Base-by-base conservation (phyloP, 352 stramenopile genomes). In the Phytophthora europaea region DNA sequence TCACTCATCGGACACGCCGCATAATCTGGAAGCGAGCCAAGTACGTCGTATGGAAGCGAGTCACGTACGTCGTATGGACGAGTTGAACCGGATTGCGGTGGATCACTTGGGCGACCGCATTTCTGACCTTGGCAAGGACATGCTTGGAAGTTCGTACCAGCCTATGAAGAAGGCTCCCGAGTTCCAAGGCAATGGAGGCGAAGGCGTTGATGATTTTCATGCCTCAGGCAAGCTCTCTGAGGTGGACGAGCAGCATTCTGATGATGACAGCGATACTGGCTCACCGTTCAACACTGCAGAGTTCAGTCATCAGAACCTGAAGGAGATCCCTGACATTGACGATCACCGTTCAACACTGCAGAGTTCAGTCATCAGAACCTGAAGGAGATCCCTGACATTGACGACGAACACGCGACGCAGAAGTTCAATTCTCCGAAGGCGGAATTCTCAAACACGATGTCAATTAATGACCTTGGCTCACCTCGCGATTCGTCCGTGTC, bases 1-100 rank as follows among this genome's bases (percentile, higher is more conserved):
- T 66, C 23, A 50, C 15, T 83, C 78, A 13, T 80, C 78, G 0
- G 63, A 74, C 38, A 82, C 85, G 80, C 82, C 86, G 80, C 55
- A 73, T 22, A 69, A 83, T 65, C 75, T 87, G 12, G 78, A 88
- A 61, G 72, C 66, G 13, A 83, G 72, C 23, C 83, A 90, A 55
- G 55, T 75, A 22, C 78, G 79, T 45, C 81, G 83, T 16, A 89
- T 88, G 15, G 78, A 88, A 67, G 72, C 66, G 10, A 83, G 72
- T 20, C 83, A 90, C 57, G 55, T 75, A 22, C 78, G 79, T 33
- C 81, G 83, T 16, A 90, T 90, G 83, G 81, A 79, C 22, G 80
- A 89, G 65, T 65, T 89, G 16, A 86, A 86, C 43, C 73, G 62
- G 16, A 87, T 90, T 36, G 83, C 83, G 34, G 33, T 85, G 33